These are phyloP conservation scores for Boletellus emodensis DNA, from an alignment of 768 basidiomycete species.

Conservation along the genomic window DNA sequence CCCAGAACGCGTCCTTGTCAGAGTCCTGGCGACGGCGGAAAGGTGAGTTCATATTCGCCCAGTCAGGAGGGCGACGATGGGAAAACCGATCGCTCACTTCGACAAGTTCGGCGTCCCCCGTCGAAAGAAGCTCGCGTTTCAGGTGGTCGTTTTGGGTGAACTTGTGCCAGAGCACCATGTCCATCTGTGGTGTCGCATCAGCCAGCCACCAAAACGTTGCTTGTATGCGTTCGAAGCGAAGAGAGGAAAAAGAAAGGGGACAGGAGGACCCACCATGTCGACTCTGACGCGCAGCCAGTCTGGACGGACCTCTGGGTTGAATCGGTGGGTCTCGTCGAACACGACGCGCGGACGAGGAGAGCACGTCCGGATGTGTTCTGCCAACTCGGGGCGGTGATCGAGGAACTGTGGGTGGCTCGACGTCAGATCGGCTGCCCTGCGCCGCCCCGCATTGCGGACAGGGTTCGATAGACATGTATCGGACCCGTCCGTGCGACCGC, in stretches of 20 bases:
- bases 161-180: conserved; percentile 36
- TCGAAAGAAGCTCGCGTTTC: conserved; percentile 33
- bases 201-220: conserved; percentile 3
- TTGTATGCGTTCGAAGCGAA: conserved; percentile 14
- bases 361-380: conserved; percentile 34
- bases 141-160: conserved; percentile 39
- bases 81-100: conserved; percentile 31
- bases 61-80: background rate
- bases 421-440: conserved; percentile 14
- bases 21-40: conserved; percentile 21
- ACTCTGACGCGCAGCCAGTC: conserved; percentile 34
- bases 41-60: conserved; percentile 10
- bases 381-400: conserved; percentile 33
- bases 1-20: conserved; percentile 40
- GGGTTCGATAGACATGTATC: background rate
- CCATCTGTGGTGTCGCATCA: conserved; percentile 30
- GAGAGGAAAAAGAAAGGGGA: background rate
- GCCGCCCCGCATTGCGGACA: background rate
- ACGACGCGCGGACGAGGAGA: conserved; percentile 30
- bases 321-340: conserved; percentile 34
- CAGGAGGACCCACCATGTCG: conserved; percentile 24
- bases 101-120: conserved; percentile 36
- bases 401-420: conserved; percentile 24
- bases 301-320: conserved; percentile 34
- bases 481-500: background rate